Evolutionary conservation across 352 stramenopile genomes (phyloP).

Genomic region (Phytopythium oedochilum): DNA sequence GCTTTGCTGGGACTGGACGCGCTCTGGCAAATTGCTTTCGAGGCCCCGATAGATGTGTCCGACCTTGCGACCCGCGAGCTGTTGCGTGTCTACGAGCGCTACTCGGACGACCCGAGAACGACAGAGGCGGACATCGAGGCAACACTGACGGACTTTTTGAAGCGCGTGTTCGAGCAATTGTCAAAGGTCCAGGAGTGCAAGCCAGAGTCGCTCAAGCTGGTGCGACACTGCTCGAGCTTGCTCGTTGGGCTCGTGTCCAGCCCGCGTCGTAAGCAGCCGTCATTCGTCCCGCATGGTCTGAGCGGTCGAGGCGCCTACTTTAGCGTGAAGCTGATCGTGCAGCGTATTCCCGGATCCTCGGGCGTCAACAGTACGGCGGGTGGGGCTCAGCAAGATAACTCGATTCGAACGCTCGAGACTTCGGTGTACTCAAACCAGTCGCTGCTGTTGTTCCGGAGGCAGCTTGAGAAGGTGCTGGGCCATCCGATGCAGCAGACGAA

Average conservation of each 20-base stretch:
- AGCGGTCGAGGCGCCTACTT: conserved; percentile 71
- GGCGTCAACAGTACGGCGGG: conserved; percentile 11
- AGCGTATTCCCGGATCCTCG: conserved; percentile 63
- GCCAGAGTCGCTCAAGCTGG: conserved; percentile 48
- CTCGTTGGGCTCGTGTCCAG: conserved; percentile 64
- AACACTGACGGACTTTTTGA: conserved; percentile 73
- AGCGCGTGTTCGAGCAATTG: conserved; percentile 74
- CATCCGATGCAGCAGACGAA: conserved; percentile 83
- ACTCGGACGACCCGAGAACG: conserved; percentile 22
- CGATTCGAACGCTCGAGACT: conserved; percentile 49
- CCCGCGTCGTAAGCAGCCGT: conserved; percentile 34
- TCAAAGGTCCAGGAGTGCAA: conserved; percentile 42
- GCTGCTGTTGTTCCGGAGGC: conserved; percentile 60
- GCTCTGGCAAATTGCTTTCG: conserved; percentile 79
- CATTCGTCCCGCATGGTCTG: conserved; percentile 58
- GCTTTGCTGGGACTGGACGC: conserved; percentile 73
- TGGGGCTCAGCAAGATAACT: conserved; percentile 36
- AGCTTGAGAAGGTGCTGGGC: conserved; percentile 62
- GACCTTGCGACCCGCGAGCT: conserved; percentile 75
- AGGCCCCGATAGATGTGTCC: conserved; percentile 69
- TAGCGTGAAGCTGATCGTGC: conserved; percentile 72
- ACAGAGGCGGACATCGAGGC: conserved; percentile 27
- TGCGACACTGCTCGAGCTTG: conserved; percentile 76
- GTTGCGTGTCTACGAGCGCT: conserved; percentile 74
- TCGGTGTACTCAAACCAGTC: conserved; percentile 79